Percentiles rank a stretch among this genome's conserved stretches.
Evolutionary conservation across 2,329 filamentous ascomycete species (phyloP).

Genomic region (Magnaporthiopsis poae): DNA sequence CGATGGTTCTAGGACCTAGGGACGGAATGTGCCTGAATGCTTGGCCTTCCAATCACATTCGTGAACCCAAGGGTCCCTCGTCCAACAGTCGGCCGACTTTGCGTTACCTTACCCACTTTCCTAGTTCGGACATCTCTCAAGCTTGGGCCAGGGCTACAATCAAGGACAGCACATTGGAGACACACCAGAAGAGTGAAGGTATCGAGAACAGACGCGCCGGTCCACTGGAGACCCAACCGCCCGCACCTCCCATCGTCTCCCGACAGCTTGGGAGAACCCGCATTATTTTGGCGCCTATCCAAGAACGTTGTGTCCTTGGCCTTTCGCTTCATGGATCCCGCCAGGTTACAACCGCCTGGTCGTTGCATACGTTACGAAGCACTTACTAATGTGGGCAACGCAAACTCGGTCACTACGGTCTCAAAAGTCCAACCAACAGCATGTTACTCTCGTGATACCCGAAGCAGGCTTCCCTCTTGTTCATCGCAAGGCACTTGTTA

Average conservation of each 20-base stretch:
- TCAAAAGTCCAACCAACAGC: neutral
- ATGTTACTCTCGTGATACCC: neutral
- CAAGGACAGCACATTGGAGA: neutral
- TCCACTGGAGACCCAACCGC: neutral
- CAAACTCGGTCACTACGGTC: neutral
- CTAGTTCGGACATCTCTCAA: neutral
- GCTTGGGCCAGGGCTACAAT: neutral
- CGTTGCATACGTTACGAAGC: neutral
- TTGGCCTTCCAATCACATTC: neutral
- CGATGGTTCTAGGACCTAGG: neutral
- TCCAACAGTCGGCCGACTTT: neutral
- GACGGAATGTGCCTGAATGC: neutral
- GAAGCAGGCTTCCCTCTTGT: neutral
- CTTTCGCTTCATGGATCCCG: neutral
- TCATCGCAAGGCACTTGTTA: neutral
- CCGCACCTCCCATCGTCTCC: neutral
- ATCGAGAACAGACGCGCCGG: too few species aligned
- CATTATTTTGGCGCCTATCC: neutral
- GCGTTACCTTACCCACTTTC: too few species aligned
- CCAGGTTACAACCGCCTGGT: neutral
- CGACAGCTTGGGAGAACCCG: neutral
- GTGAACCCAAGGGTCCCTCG: neutral
- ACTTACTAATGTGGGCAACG: neutral
- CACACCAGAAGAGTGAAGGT: neutral
- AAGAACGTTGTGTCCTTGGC: neutral